Percentiles rank a stretch among this genome's conserved stretches.
Conservation (phyloP, 305 asterid species). For the Lippia alba region DNA sequence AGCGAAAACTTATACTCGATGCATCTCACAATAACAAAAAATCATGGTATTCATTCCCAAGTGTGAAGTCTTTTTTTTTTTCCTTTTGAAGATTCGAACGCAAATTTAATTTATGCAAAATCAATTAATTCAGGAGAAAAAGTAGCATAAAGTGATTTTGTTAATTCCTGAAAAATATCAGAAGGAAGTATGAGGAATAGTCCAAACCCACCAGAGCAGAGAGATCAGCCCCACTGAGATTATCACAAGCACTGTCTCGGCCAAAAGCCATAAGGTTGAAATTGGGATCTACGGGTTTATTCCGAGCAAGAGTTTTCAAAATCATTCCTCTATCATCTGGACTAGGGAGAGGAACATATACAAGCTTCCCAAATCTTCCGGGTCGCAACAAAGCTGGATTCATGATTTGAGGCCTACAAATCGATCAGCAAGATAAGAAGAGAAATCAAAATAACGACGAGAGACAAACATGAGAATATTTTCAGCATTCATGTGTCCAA, state of each 20-base stretch:
- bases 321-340: slow-evolving; percentile 87
- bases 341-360: slow-evolving; percentile 41
- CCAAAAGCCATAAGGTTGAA: slow-evolving; percentile 78
- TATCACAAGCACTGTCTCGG: slow-evolving; percentile 59
- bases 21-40: not conserved
- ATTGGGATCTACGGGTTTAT: slow-evolving; percentile 62
- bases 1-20: too few relatives aligned
- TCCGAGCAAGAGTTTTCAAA: slow-evolving; percentile 70
- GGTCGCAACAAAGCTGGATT: slow-evolving; percentile 83
- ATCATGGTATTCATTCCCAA: not conserved
- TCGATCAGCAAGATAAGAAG: slow-evolving; percentile 24
- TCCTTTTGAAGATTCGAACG: too few relatives aligned
- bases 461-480: slow-evolving; percentile 1
- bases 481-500: not conserved
- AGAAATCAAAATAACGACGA: slow-evolving; percentile 18
- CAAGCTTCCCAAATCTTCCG: slow-evolving; percentile 77
- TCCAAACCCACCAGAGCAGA: slow-evolving; percentile 58
- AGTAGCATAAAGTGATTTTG: too few relatives aligned
- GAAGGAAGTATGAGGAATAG: not conserved
- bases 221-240: slow-evolving; percentile 90
- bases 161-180: slow-evolving; percentile 1
- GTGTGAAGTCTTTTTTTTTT: not conserved
- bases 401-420: slow-evolving; percentile 78
- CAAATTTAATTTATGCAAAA: too few relatives aligned
- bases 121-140: too few relatives aligned